phyloP scores from a whole-genome alignment of 192 early-diverging fungal species.

The Coemansia sp. region DNA sequence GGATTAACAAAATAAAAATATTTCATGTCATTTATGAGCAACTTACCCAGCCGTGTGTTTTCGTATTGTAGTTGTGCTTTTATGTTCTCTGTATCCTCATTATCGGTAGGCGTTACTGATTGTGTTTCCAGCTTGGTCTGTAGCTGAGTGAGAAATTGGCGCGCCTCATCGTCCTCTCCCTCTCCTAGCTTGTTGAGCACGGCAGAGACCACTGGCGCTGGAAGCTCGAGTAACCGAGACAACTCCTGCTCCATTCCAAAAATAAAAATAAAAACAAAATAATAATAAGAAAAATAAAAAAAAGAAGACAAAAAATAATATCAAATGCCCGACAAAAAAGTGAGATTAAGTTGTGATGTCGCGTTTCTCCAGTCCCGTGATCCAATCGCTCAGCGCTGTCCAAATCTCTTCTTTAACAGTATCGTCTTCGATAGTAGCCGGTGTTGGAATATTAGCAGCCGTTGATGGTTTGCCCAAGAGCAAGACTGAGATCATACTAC shows the following conservation, averaged over 20 bases:
- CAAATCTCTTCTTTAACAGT: slow-evolving; percentile 53
- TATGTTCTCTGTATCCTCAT: slow-evolving; percentile 15
- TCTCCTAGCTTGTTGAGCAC: slow-evolving; percentile 32
- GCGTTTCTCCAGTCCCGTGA: not conserved
- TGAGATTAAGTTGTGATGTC: not conserved
- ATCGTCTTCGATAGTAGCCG: slow-evolving; percentile 77
- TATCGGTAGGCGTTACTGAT: not conserved
- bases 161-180: slow-evolving; percentile 5
- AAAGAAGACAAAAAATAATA: not conserved
- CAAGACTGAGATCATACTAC: slow-evolving; percentile 55
- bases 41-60: slow-evolving; percentile 54
- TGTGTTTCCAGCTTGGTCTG: slow-evolving; percentile 24
- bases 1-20: not conserved
- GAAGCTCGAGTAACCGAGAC: slow-evolving; percentile 36
- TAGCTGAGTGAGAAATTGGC: slow-evolving; percentile 22
- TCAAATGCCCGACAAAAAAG: not conserved
- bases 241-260: slow-evolving; percentile 30
- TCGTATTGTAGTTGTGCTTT: slow-evolving; percentile 54
- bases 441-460: slow-evolving; percentile 47
- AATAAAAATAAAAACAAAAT: not conserved
- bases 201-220: slow-evolving; percentile 21
- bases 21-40: too few species aligned
- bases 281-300: not conserved
- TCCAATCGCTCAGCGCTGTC: slow-evolving; percentile 7
- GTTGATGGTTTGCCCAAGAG: not conserved